Evolutionary conservation across 1,139 yeast species (phyloP).

Genomic region (Taphrina communis): DNA sequence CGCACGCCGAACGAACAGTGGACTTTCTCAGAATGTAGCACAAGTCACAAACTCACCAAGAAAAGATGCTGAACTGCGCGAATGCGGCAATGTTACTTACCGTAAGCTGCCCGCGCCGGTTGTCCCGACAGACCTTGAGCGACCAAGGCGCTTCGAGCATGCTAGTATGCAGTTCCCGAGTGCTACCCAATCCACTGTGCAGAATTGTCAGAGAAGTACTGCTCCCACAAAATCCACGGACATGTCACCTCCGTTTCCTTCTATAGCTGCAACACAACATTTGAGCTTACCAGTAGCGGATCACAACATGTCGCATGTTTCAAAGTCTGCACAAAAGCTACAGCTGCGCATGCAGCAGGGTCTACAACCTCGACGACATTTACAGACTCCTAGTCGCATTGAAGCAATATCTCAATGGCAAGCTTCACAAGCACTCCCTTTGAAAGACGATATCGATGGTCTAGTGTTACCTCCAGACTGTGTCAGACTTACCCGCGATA

Average conservation of each 20-base stretch:
- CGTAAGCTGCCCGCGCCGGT: too few relatives aligned
- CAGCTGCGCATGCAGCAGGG: slow-evolving; percentile 8
- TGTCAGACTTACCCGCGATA: neutral
- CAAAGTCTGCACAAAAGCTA: neutral
- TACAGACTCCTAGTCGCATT: slow-evolving; percentile 9
- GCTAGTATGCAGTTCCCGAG: too few relatives aligned
- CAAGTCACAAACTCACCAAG: neutral
- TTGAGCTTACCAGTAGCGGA: neutral
- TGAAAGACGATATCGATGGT: slow-evolving; percentile 18
- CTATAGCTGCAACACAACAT: neutral
- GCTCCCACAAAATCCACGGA: neutral
- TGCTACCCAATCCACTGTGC: too few relatives aligned
- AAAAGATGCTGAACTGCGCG: neutral
- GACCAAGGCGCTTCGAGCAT: too few relatives aligned
- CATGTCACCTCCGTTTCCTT: neutral
- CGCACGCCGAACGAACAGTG: neutral
- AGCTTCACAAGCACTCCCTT: slow-evolving; percentile 3
- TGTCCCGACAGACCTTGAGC: too few relatives aligned
- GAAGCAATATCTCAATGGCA: slow-evolving; percentile 29
- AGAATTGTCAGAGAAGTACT: neutral
- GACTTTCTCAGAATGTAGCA: neutral
- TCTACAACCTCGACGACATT: slow-evolving; percentile 21
- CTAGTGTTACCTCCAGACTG: slow-evolving; percentile 2
- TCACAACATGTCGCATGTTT: neutral
- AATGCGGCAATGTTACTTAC: too few relatives aligned